These are phyloP conservation scores for Polygonum maritimum DNA, from an alignment of 148 eudicot genomes.

Conservation along the genomic window DNA sequence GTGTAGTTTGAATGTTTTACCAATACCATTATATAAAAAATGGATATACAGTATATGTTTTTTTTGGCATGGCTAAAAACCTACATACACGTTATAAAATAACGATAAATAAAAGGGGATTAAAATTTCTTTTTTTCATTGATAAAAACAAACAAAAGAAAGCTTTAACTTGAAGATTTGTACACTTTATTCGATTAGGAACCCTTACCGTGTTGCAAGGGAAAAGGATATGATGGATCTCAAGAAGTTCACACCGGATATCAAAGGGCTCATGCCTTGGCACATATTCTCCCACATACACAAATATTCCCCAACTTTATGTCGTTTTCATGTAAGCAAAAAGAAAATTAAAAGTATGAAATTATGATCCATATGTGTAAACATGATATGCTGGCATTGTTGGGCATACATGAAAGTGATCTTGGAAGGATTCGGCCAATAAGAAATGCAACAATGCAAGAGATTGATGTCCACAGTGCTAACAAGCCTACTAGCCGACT, in stretches of 20 bases:
- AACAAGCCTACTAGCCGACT: too few species aligned
- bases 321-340: neutral
- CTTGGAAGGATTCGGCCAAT: neutral
- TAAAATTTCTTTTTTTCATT: neutral
- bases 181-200: neutral
- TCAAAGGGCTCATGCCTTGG: neutral
- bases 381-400: neutral
- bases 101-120: too few species aligned
- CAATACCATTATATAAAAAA: too few species aligned
- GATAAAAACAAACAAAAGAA: neutral
- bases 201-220: neutral
- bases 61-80: too few species aligned
- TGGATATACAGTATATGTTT: too few species aligned
- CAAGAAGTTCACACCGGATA: neutral
- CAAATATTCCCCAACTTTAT: neutral
- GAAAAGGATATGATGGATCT: neutral
- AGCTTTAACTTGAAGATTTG: neutral
- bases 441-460: neutral
- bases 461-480: neutral
- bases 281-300: neutral
- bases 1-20: too few species aligned
- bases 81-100: too few species aligned
- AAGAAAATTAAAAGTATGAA: neutral
- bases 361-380: neutral
- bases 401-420: neutral